Percentiles rank a stretch among this genome's conserved stretches.
Evolutionary conservation across 2,329 filamentous ascomycete genomes (phyloP).

Genomic region (Penicillium sclerotiorum): DNA sequence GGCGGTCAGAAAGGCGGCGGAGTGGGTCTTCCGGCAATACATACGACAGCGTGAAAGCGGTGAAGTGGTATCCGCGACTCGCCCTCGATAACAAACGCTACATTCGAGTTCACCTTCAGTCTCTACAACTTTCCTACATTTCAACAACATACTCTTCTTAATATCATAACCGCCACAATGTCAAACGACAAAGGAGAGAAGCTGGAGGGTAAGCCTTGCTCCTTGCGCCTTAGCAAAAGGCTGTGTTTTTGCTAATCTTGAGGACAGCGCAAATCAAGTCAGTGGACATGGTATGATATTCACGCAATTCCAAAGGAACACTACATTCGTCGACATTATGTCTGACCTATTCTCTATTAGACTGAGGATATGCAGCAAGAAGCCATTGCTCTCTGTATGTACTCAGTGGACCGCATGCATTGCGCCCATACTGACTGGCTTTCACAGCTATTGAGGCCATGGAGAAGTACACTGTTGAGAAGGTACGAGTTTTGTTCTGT

Average conservation of each 20-base stretch:
- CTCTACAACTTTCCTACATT: too few species aligned
- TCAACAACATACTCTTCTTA: too few species aligned
- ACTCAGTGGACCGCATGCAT: background rate
- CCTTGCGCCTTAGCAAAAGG: background rate
- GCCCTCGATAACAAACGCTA: conserved; percentile 16
- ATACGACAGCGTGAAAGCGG: conserved; percentile 11
- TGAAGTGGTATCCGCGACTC: conserved; percentile 11
- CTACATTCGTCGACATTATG: conserved; percentile 1
- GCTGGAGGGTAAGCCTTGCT: conserved; percentile 68
- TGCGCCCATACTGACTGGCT: conserved; percentile 36
- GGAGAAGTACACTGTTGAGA: conserved; percentile 72
- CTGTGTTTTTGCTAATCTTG: conserved; percentile 19
- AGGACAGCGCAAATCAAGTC: conserved; percentile 89
- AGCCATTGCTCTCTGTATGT: conserved; percentile 89
- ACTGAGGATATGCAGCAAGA: conserved; percentile 97
- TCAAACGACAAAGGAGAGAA: conserved; percentile 66
- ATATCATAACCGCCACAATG: conserved; percentile 32
- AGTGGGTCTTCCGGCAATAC: conserved; percentile 11
- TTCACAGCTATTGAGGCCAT: conserved; percentile 68
- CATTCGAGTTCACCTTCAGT: too few species aligned
- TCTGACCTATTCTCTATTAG: conserved; percentile 57
- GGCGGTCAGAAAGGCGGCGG: conserved; percentile 36
- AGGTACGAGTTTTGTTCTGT: too few species aligned
- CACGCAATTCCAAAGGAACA: background rate
- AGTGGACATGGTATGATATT: conserved; percentile 82